Percentiles rank a stretch among this genome's conserved stretches.
Evolutionary conservation across 2,329 filamentous ascomycete species (phyloP).

Genomic region (Periconia sp.): DNA sequence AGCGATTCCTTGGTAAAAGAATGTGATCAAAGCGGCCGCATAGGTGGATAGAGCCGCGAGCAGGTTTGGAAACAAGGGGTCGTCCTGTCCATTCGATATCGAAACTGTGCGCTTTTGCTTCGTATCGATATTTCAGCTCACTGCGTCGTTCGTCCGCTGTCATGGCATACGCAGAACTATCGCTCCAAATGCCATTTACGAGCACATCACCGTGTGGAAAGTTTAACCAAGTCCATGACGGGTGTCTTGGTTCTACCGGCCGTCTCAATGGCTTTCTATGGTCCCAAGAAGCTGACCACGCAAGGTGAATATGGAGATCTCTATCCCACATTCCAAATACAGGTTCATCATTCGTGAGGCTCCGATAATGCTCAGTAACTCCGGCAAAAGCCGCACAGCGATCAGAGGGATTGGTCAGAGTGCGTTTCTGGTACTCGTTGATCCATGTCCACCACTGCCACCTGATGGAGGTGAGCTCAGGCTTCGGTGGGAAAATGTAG

Average conservation of each 20-base stretch:
- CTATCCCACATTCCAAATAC: not conserved
- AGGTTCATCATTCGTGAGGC: not conserved
- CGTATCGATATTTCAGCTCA: not conserved
- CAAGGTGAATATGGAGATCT: not conserved
- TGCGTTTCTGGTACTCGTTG: not conserved
- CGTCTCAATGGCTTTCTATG: no score
- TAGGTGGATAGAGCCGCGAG: not conserved
- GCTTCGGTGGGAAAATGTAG: not conserved
- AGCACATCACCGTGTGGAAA: not conserved
- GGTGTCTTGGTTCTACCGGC: not conserved
- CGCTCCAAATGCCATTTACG: no score
- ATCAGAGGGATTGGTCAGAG: not conserved
- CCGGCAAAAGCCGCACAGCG: slow-evolving; percentile 1
- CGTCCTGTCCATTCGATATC: not conserved
- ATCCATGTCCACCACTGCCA: not conserved
- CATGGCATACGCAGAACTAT: no score
- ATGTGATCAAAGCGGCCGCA: no score
- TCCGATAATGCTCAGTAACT: not conserved
- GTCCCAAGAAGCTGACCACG: not conserved
- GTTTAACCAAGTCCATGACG: slow-evolving; percentile 1
- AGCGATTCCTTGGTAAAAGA: no score
- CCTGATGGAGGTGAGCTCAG: not conserved
- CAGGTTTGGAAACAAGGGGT: not conserved
- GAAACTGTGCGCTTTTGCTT: not conserved
- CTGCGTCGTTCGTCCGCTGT: not conserved